Evolutionary conservation across 352 stramenopile genomes (phyloP).

Genomic region (Pythium vanterpoolii): DNA sequence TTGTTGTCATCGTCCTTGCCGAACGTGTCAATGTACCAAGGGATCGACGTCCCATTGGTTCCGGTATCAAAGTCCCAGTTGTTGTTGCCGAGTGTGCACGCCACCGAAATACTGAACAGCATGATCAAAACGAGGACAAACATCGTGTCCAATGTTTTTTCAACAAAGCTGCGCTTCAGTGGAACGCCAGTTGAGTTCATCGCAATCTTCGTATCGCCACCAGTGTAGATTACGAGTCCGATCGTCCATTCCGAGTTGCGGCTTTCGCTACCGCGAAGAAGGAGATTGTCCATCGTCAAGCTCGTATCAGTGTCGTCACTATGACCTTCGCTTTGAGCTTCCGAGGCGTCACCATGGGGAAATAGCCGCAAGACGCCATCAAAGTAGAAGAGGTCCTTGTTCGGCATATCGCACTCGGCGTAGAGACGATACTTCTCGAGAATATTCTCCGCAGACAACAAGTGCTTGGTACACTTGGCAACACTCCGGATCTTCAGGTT

Average conservation of each 20-base stretch:
- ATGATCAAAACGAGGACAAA: slow-evolving; percentile 85
- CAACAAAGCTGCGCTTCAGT: slow-evolving; percentile 83
- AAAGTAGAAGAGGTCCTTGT: slow-evolving; percentile 88
- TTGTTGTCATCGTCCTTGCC: slow-evolving; percentile 45
- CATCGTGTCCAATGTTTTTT: slow-evolving; percentile 86
- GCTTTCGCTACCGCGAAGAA: slow-evolving; percentile 81
- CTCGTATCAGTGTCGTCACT: slow-evolving; percentile 41
- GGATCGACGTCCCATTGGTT: slow-evolving; percentile 35
- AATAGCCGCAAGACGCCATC: slow-evolving; percentile 59
- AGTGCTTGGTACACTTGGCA: slow-evolving; percentile 72
- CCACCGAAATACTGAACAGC: slow-evolving; percentile 82
- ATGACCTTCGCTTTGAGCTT: background rate
- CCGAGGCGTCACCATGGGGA: slow-evolving; percentile 18
- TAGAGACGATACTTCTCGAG: slow-evolving; percentile 60
- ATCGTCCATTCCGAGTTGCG: slow-evolving; percentile 86
- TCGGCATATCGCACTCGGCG: slow-evolving; percentile 75
- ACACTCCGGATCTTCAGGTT: slow-evolving; percentile 88
- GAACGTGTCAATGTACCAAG: slow-evolving; percentile 62
- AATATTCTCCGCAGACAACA: slow-evolving; percentile 69
- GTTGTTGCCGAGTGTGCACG: slow-evolving; percentile 82
- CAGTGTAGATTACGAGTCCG: slow-evolving; percentile 83
- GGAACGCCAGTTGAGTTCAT: slow-evolving; percentile 84
- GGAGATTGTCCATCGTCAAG: slow-evolving; percentile 86
- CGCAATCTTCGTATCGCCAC: slow-evolving; percentile 78
- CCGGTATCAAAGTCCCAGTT: slow-evolving; percentile 65